Evolutionary conservation across 2,329 filamentous ascomycete genomes (phyloP).

Genomic region (Lojkania enalia): DNA sequence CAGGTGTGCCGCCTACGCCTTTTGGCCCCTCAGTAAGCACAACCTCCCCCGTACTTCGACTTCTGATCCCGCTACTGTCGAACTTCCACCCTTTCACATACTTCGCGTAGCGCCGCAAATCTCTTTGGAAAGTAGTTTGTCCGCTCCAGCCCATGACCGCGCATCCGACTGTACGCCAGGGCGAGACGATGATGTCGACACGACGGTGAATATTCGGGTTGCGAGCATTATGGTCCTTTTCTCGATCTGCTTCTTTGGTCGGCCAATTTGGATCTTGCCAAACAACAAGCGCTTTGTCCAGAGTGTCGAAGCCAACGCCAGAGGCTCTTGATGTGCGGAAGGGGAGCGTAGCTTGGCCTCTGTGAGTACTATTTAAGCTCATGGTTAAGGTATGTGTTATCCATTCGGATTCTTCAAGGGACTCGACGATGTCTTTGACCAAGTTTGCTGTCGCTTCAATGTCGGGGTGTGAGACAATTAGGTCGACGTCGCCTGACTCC

Average conservation of each 20-base stretch:
- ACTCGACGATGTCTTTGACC: constrained; percentile 70
- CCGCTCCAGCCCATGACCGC: constrained; percentile 88
- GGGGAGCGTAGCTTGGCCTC: constrained; percentile 68
- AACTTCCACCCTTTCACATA: constrained; percentile 76
- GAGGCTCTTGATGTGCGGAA: constrained; percentile 50
- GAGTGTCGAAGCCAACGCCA: constrained; percentile 73
- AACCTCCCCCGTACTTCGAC: constrained; percentile 65
- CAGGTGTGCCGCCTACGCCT: constrained; percentile 23
- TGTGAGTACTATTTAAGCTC: constrained; percentile 69
- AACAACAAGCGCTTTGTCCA: constrained; percentile 90
- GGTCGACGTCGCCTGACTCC: constrained; percentile 78
- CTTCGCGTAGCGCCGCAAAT: constrained; percentile 80
- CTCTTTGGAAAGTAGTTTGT: constrained; percentile 86
- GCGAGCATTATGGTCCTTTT: constrained; percentile 47
- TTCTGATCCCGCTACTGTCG: constrained; percentile 83
- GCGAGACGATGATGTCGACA: constrained; percentile 88
- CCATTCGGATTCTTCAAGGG: constrained; percentile 68
- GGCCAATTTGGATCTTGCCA: constrained; percentile 73
- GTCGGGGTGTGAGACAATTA: constrained; percentile 79
- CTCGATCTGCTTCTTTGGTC: constrained; percentile 42
- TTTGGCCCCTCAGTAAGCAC: not conserved
- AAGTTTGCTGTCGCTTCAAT: constrained; percentile 69
- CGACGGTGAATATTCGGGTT: constrained; percentile 78
- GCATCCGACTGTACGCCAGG: constrained; percentile 87
- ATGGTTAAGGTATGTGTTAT: constrained; percentile 82